phyloP scores from a whole-genome alignment of 2,329 filamentous ascomycete genomes.

The Fusarium mundagurra region DNA sequence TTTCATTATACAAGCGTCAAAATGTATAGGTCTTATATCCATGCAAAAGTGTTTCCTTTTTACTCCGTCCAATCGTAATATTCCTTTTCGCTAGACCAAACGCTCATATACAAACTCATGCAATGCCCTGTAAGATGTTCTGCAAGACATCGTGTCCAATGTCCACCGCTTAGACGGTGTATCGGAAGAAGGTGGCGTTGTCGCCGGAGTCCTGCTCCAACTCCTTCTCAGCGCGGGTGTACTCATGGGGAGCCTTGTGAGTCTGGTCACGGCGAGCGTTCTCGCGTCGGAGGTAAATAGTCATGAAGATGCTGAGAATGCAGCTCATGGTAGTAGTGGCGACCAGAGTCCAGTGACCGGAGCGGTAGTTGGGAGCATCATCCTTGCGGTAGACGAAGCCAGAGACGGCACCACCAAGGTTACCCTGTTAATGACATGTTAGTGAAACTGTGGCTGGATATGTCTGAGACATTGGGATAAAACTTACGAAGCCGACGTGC shows the following conservation, averaged over 20 bases:
- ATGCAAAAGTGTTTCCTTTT: slow-evolving; percentile 3
- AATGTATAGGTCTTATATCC: slow-evolving; percentile 24
- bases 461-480: not conserved
- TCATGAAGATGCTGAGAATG: slow-evolving; percentile 64
- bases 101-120: slow-evolving; percentile 35
- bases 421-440: slow-evolving; percentile 45
- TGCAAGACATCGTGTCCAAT: slow-evolving; percentile 24
- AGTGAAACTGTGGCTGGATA: slow-evolving; percentile 17
- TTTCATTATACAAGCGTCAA: slow-evolving; percentile 24
- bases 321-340: slow-evolving; percentile 64
- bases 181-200: slow-evolving; percentile 64
- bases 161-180: slow-evolving; percentile 55
- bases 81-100: slow-evolving; percentile 21
- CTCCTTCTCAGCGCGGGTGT: slow-evolving; percentile 63
- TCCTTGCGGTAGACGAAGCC: slow-evolving; percentile 48
- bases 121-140: slow-evolving; percentile 39
- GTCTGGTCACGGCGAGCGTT: slow-evolving; percentile 62
- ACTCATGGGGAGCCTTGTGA: slow-evolving; percentile 58
- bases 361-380: slow-evolving; percentile 64
- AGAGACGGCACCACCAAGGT: slow-evolving; percentile 49
- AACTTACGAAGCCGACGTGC: slow-evolving; percentile 58
- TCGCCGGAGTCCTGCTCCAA: slow-evolving; percentile 66
- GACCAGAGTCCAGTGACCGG: slow-evolving; percentile 68
- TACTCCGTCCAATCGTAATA: slow-evolving; percentile 15
- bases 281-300: slow-evolving; percentile 64